Conservation (phyloP, 2,329 filamentous ascomycete genomes). For the Cladophialophora yegresii region DNA sequence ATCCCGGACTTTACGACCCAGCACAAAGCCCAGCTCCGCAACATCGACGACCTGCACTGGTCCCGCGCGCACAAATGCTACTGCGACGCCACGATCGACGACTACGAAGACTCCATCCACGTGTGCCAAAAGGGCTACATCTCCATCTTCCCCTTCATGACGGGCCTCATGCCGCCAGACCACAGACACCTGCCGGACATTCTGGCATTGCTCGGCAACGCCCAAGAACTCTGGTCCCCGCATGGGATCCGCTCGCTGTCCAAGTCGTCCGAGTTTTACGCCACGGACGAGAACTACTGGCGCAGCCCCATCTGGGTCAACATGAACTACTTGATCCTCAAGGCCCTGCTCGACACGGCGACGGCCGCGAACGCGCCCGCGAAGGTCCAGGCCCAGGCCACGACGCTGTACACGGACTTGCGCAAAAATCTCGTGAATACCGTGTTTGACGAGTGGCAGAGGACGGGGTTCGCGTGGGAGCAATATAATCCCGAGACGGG, state of each 20-base stretch:
- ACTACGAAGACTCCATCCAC: conserved; percentile 83
- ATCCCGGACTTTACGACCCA: conserved; percentile 69
- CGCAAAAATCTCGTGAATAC: conserved; percentile 85
- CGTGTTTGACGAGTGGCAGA: conserved; percentile 81
- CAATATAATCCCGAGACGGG: conserved; percentile 96
- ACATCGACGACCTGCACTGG: conserved; percentile 95
- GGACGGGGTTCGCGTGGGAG: conserved; percentile 97
- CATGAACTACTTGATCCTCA: conserved; percentile 86
- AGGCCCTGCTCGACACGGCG: conserved; percentile 67
- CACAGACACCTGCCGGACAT: conserved; percentile 73
- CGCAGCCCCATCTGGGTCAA: conserved; percentile 92
- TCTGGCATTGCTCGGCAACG: conserved; percentile 75
- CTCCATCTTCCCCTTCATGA: conserved; percentile 87
- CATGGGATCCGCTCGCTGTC: conserved; percentile 89
- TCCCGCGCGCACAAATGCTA: conserved; percentile 75
- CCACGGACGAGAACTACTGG: conserved; percentile 96
- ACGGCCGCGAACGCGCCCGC: conserved; percentile 20
- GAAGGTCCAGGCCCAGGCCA: conserved; percentile 54
- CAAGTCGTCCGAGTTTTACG: conserved; percentile 78
- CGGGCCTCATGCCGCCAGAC: conserved; percentile 73
- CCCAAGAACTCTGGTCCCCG: conserved; percentile 84
- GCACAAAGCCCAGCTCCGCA: conserved; percentile 74
- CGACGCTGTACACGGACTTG: conserved; percentile 72
- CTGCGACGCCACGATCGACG: conserved; percentile 93
- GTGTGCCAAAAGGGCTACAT: conserved; percentile 98